A percentile compares a stretch with the other conserved stretches of the same genome.
Conservation (phyloP, 2,329 filamentous ascomycete species). For the Trichothecium roseum region DNA sequence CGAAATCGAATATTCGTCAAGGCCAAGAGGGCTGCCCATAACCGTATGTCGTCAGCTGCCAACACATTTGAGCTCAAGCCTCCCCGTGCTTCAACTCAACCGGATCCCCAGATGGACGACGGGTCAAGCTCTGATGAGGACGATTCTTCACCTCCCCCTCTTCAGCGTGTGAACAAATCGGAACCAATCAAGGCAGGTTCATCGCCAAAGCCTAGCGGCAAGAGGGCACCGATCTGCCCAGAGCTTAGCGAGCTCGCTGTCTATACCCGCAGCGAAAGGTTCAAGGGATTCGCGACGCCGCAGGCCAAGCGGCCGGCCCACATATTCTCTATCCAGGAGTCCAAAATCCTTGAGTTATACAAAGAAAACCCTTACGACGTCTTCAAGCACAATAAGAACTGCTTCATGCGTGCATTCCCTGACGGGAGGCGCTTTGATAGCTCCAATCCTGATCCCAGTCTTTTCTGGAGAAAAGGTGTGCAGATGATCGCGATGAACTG, state of each 20-base stretch:
- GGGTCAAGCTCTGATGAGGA: constrained; percentile 35
- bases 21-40: constrained; percentile 51
- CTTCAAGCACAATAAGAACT: constrained; percentile 77
- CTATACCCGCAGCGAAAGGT: constrained; percentile 80
- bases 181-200: constrained; percentile 1
- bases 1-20: constrained; percentile 75
- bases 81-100: constrained; percentile 6
- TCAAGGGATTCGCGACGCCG: constrained; percentile 59
- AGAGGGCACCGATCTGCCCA: constrained; percentile 47
- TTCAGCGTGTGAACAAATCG: not conserved
- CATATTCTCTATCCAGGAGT: constrained; percentile 86
- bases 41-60: constrained; percentile 4
- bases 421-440: constrained; percentile 69
- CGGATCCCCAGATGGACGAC: constrained; percentile 16
- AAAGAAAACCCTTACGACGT: constrained; percentile 61
- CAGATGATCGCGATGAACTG: constrained; percentile 98
- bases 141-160: constrained; percentile 5
- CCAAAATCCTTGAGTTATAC: constrained; percentile 51
- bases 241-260: constrained; percentile 65
- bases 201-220: not conserved
- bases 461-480: constrained; percentile 86
- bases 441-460: constrained; percentile 88
- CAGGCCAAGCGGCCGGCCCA: constrained; percentile 48
- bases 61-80: constrained; percentile 2
- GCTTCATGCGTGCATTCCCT: constrained; percentile 88